Conservation (phyloP, 352 stramenopile genomes). For the Nothophytophthora sp. region DNA sequence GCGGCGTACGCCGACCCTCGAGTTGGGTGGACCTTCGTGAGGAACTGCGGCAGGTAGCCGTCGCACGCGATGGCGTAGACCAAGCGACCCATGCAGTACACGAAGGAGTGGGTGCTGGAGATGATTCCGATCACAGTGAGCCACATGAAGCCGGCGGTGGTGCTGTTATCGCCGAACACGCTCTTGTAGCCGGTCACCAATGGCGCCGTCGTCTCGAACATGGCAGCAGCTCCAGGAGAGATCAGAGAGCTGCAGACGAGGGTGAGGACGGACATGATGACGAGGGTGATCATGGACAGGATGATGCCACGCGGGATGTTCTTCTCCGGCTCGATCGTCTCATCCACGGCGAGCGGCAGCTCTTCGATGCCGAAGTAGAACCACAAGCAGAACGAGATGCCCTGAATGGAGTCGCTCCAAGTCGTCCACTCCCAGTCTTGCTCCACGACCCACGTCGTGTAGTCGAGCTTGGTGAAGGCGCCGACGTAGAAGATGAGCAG, state of each 20-base stretch:
- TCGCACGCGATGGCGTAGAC: conserved; percentile 68
- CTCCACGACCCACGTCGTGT: conserved; percentile 50
- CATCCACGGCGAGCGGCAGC: conserved; percentile 66
- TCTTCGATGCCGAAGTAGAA: conserved; percentile 83
- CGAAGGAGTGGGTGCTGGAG: conserved; percentile 66
- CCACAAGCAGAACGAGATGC: conserved; percentile 66
- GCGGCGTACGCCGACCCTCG: conserved; percentile 48
- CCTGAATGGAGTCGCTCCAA: conserved; percentile 44
- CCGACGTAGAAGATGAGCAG: conserved; percentile 64
- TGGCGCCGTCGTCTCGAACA: conserved; percentile 40
- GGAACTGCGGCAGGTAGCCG: conserved; percentile 52
- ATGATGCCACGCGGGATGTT: conserved; percentile 68
- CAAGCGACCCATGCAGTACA: conserved; percentile 68
- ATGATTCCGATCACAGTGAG: conserved; percentile 61
- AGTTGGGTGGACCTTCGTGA: conserved; percentile 51
- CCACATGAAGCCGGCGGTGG: conserved; percentile 65
- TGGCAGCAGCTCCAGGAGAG: conserved; percentile 35
- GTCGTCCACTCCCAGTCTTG: conserved; percentile 55
- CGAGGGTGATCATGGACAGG: conserved; percentile 52
- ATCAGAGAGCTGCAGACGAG: conserved; percentile 64
- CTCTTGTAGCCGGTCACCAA: conserved; percentile 70
- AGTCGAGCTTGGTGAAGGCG: conserved; percentile 50
- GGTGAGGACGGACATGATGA: conserved; percentile 55
- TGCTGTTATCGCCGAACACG: conserved; percentile 67
- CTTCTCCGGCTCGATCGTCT: conserved; percentile 69